Conservation (phyloP, 2,329 filamentous ascomycete genomes). For the Penicillium oxalicum region DNA sequence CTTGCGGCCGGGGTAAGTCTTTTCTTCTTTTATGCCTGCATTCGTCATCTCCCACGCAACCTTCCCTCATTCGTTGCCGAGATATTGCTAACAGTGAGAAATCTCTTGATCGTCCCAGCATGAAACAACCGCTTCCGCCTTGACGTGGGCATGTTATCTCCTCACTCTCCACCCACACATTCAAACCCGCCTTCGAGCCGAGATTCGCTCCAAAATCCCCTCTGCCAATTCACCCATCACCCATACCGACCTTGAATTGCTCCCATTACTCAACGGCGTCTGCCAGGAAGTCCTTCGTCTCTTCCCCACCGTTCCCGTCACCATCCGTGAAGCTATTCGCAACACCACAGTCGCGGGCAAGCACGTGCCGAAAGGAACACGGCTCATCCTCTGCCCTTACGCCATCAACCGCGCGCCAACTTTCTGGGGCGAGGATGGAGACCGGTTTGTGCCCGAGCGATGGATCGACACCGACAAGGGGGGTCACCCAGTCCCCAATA, state of each 20-base stretch:
- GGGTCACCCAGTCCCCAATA: slow-evolving; percentile 45
- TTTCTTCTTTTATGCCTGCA: not conserved
- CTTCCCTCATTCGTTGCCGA: slow-evolving; percentile 6
- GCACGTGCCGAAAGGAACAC: slow-evolving; percentile 63
- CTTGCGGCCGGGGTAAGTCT: slow-evolving; percentile 34
- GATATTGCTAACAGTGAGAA: no score
- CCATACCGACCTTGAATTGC: slow-evolving; percentile 52
- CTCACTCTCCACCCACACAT: slow-evolving; percentile 46
- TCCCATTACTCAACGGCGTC: slow-evolving; percentile 73
- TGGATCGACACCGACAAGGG: slow-evolving; percentile 61
- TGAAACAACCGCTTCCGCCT: slow-evolving; percentile 51
- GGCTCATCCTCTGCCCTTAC: slow-evolving; percentile 59
- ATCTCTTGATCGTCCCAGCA: slow-evolving; percentile 26
- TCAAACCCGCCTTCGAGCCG: slow-evolving; percentile 46
- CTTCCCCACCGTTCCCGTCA: slow-evolving; percentile 37
- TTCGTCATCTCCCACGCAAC: not conserved
- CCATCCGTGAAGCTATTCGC: slow-evolving; percentile 36
- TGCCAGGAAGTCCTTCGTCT: slow-evolving; percentile 63
- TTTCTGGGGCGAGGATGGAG: slow-evolving; percentile 70
- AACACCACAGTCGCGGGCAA: slow-evolving; percentile 56
- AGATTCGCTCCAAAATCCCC: slow-evolving; percentile 45
- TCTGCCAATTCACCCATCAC: slow-evolving; percentile 27
- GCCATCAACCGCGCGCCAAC: slow-evolving; percentile 64
- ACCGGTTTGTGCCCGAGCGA: slow-evolving; percentile 68
- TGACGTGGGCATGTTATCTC: slow-evolving; percentile 51